Evolutionary conservation across 345 rosid genomes (phyloP).

Genomic region (Populus tremula): DNA sequence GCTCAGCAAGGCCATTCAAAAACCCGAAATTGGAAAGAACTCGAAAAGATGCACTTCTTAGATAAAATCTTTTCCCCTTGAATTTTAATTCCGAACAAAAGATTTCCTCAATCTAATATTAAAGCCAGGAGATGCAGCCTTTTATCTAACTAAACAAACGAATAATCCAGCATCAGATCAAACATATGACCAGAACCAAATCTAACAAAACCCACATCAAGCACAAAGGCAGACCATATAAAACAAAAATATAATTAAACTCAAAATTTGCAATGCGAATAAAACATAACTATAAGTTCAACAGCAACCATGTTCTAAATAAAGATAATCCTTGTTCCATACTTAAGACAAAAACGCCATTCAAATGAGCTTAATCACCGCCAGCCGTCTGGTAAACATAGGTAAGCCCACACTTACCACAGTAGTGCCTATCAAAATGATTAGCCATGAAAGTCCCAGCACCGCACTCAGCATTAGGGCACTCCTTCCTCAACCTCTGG

Average conservation of each 20-base stretch:
- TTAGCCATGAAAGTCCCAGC: conserved; percentile 25
- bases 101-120: no score
- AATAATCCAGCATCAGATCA: neutral
- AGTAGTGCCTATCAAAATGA: conserved; percentile 29
- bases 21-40: neutral
- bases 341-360: neutral
- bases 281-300: neutral
- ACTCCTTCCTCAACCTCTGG: conserved; percentile 28
- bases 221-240: neutral
- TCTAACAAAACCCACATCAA: neutral
- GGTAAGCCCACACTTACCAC: conserved; percentile 32
- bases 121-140: neutral
- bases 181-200: neutral
- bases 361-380: conserved; percentile 1
- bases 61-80: no score
- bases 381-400: conserved; percentile 28
- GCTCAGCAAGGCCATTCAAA: neutral
- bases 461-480: conserved; percentile 25
- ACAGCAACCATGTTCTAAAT: neutral
- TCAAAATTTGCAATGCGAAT: neutral
- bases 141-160: neutral
- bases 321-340: neutral
- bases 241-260: neutral
- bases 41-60: neutral
- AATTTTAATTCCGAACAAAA: no score